phyloP scores from a whole-genome alignment of 2,329 filamentous ascomycete genomes.

The Talaromyces sp. region DNA sequence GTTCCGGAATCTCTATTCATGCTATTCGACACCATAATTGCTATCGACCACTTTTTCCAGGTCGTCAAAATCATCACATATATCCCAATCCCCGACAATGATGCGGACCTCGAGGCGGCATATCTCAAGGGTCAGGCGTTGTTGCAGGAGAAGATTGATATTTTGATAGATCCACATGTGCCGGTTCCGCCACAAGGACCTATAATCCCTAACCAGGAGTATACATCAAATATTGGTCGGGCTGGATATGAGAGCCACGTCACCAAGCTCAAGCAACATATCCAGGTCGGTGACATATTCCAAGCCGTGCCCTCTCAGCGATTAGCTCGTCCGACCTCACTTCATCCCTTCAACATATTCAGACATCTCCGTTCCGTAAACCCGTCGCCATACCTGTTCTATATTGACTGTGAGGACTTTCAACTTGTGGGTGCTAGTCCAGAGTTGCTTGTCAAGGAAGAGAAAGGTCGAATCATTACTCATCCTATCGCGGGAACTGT shows the following conservation, averaged over 20 bases:
- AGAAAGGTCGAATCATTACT: slow-evolving; percentile 82
- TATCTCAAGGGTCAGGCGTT: slow-evolving; percentile 66
- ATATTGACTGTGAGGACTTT: slow-evolving; percentile 85
- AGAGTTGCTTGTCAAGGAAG: slow-evolving; percentile 89
- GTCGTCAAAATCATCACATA: slow-evolving; percentile 93
- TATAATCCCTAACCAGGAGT: slow-evolving; percentile 70
- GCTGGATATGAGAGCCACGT: slow-evolving; percentile 91
- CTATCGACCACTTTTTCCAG: slow-evolving; percentile 92
- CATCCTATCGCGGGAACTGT: slow-evolving; percentile 97
- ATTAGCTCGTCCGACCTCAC: slow-evolving; percentile 78
- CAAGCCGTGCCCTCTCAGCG: slow-evolving; percentile 95
- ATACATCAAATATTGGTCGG: slow-evolving; percentile 87
- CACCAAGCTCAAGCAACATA: slow-evolving; percentile 80
- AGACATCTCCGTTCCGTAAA: slow-evolving; percentile 95
- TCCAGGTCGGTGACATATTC: slow-evolving; percentile 89
- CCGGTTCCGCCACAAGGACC: slow-evolving; percentile 73
- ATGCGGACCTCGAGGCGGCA: slow-evolving; percentile 59
- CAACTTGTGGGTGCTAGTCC: slow-evolving; percentile 94
- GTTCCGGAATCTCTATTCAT: slow-evolving; percentile 96
- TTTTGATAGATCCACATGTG: slow-evolving; percentile 69
- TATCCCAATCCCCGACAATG: slow-evolving; percentile 62
- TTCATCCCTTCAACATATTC: slow-evolving; percentile 98
- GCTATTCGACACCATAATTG: slow-evolving; percentile 91
- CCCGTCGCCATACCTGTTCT: slow-evolving; percentile 96
- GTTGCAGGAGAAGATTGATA: slow-evolving; percentile 65